Evolutionary conservation across 495 filamentous ascomycete genomes (phyloP).

Genomic region (Lasiosphaeris hirsuta): DNA sequence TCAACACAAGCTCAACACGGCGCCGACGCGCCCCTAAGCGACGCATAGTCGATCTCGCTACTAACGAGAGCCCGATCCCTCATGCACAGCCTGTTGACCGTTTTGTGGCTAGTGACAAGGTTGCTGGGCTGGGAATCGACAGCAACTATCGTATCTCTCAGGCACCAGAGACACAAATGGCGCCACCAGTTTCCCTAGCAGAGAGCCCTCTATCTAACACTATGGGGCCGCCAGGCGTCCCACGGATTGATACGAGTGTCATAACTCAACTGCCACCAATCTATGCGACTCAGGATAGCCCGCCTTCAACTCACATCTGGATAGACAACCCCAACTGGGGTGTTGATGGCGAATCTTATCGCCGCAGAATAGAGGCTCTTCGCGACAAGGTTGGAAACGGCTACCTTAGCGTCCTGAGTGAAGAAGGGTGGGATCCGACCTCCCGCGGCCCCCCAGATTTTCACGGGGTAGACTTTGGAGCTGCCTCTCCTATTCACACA

Average conservation of each 20-base stretch:
- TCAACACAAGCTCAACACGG: constrained; percentile 49
- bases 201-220: constrained; percentile 30
- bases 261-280: constrained; percentile 41
- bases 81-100: constrained; percentile 25
- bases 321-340: constrained; percentile 59
- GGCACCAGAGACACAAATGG: constrained; percentile 31
- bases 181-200: constrained; percentile 17
- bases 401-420: constrained; percentile 82
- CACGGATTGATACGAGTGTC: constrained; percentile 45
- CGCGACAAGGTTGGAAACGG: constrained; percentile 77
- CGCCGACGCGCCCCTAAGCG: constrained; percentile 58
- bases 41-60: constrained; percentile 79
- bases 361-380: constrained; percentile 78
- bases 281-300: constrained; percentile 34
- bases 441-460: constrained; percentile 33
- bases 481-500: constrained; percentile 39
- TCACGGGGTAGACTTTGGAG: constrained; percentile 37
- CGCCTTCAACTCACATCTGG: constrained; percentile 37
- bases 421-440: constrained; percentile 59
- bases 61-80: constrained; percentile 50
- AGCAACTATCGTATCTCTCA: constrained; percentile 45
- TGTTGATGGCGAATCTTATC: constrained; percentile 72
- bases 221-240: constrained; percentile 35
- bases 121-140: constrained; percentile 20
- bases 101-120: constrained; percentile 4